Conservation (phyloP, 2,329 filamentous ascomycete genomes). For the Beauveria scarabaeidicola region DNA sequence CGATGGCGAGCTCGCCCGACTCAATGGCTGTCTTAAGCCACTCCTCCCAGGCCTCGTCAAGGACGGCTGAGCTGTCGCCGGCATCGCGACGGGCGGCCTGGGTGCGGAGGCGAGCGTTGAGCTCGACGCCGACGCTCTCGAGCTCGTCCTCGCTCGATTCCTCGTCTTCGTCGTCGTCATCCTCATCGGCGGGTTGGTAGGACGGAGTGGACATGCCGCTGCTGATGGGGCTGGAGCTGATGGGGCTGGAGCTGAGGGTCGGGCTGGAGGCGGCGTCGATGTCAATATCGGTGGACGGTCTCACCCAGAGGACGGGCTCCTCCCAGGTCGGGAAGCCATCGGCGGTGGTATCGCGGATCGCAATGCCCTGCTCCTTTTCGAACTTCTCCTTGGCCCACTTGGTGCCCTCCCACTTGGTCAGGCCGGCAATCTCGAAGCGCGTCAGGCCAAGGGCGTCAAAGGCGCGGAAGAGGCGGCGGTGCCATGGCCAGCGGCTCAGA, state of each 20-base stretch:
- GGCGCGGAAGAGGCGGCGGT: constrained; percentile 65
- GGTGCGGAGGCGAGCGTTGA: constrained; percentile 57
- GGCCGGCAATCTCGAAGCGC: constrained; percentile 55
- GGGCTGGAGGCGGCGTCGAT: background rate
- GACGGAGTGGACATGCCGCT: constrained; percentile 4
- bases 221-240: constrained; percentile 4
- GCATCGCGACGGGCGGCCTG: constrained; percentile 55
- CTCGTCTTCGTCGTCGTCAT: constrained; percentile 25
- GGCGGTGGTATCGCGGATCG: constrained; percentile 62
- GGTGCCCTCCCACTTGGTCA: constrained; percentile 78
- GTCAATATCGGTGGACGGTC: constrained; percentile 1
- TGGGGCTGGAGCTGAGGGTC: background rate
- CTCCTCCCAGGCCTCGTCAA: constrained; percentile 67
- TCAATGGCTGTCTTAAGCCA: constrained; percentile 65
- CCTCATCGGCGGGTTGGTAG: constrained; percentile 13
- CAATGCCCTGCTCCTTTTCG: constrained; percentile 63
- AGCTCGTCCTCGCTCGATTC: constrained; percentile 22
- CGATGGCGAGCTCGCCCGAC: constrained; percentile 44
- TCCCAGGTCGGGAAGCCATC: constrained; percentile 59
- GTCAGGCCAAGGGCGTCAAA: constrained; percentile 65
- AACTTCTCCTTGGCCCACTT: constrained; percentile 76
- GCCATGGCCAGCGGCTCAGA: constrained; percentile 69
- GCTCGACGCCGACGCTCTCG: constrained; percentile 50
- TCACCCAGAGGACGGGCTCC: constrained; percentile 31
- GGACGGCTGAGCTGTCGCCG: constrained; percentile 47